phyloP scores from a whole-genome alignment of 2,329 filamentous ascomycete species.

The Diaporthe nobilis region DNA sequence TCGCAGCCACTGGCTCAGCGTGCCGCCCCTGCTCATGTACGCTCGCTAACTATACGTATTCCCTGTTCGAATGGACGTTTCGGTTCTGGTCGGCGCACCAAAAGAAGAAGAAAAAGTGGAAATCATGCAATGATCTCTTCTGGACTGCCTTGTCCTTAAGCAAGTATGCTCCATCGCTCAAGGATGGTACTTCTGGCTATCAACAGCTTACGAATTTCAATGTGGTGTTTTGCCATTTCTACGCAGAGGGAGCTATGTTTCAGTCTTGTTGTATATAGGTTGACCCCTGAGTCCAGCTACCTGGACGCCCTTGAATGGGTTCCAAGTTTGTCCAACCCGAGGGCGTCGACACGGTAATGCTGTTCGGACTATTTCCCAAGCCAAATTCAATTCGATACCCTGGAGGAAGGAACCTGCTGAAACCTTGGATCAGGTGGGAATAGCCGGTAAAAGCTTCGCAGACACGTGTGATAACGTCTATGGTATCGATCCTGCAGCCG shows the following conservation, averaged over 20 bases:
- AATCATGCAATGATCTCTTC: too few species aligned
- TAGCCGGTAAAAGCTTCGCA: conserved; percentile 96
- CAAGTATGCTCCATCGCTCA: background rate
- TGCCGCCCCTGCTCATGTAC: too few species aligned
- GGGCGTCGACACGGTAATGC: conserved; percentile 95
- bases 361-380: conserved; percentile 92
- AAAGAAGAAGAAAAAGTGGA: too few species aligned
- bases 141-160: too few species aligned
- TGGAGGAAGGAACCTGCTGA: conserved; percentile 96
- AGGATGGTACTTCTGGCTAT: background rate
- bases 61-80: too few species aligned
- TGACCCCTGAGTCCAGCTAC: background rate
- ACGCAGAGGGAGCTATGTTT: background rate
- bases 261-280: too few species aligned
- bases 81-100: too few species aligned
- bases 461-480: conserved; percentile 95
- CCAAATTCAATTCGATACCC: conserved; percentile 98
- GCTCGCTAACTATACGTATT: too few species aligned
- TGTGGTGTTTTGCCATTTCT: background rate
- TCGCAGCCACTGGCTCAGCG: too few species aligned
- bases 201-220: background rate
- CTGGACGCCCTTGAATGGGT: conserved; percentile 76
- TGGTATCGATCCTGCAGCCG: conserved; percentile 84
- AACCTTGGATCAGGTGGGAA: conserved; percentile 94
- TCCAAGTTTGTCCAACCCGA: conserved; percentile 81